Percentiles rank a stretch among this genome's conserved stretches.
Evolutionary conservation across 805 yeast species (phyloP).

Genomic region (Suhomyces faveliae): DNA sequence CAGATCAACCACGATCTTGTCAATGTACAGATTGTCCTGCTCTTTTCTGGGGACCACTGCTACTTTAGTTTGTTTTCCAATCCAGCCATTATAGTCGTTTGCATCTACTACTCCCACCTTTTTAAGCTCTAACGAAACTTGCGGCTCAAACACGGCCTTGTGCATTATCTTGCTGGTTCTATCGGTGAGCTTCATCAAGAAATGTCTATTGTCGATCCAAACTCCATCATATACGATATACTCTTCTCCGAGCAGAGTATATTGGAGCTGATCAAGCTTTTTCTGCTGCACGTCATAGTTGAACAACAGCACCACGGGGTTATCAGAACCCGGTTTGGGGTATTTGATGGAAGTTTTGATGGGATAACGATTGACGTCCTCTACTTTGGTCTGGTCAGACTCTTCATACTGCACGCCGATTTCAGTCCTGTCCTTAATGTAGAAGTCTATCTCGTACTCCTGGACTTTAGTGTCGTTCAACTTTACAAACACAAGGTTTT

Average conservation of each 20-base stretch:
- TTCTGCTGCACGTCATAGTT: slow-evolving; percentile 3
- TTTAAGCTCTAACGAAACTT: slow-evolving; percentile 1
- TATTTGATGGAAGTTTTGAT: slow-evolving; percentile 60
- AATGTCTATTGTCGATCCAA: slow-evolving; percentile 18
- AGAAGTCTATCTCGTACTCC: slow-evolving; percentile 71
- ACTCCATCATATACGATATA: slow-evolving; percentile 19
- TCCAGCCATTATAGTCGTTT: slow-evolving; percentile 21
- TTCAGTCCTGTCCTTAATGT: slow-evolving; percentile 46
- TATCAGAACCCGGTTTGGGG: slow-evolving; percentile 80
- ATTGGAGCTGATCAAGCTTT: neutral
- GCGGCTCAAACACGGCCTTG: slow-evolving; percentile 15
- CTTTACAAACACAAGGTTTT: slow-evolving; percentile 59
- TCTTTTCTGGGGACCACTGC: slow-evolving; percentile 10
- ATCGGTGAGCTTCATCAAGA: slow-evolving; percentile 21
- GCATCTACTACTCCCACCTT: slow-evolving; percentile 11
- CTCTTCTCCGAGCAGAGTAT: slow-evolving; percentile 14
- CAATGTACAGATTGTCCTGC: slow-evolving; percentile 15
- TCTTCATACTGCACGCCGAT: slow-evolving; percentile 9
- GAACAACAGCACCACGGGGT: slow-evolving; percentile 54
- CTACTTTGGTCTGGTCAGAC: slow-evolving; percentile 3
- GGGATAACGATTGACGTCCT: slow-evolving; percentile 33
- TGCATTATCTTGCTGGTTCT: slow-evolving; percentile 18
- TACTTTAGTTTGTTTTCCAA: slow-evolving; percentile 19
- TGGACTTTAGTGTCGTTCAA: slow-evolving; percentile 76
- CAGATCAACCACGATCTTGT: slow-evolving; percentile 20